phyloP scores from a whole-genome alignment of 2,329 filamentous ascomycete species.

The Alternaria sp. region DNA sequence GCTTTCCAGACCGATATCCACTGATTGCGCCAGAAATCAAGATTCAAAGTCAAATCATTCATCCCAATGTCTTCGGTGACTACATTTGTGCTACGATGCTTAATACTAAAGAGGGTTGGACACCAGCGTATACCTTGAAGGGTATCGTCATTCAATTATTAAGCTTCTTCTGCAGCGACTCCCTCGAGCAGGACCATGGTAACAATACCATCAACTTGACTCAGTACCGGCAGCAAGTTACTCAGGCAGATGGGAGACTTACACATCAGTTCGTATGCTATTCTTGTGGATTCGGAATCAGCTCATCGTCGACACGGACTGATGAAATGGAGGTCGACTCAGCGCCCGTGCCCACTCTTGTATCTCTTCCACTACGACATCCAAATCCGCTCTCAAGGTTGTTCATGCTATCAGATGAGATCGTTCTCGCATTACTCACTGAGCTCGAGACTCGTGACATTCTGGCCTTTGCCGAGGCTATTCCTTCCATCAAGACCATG shows the following conservation, averaged over 20 bases:
- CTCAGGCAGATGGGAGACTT: neutral
- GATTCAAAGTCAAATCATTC: constrained; percentile 55
- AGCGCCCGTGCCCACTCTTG: neutral
- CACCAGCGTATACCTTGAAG: constrained; percentile 62
- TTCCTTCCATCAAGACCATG: constrained; percentile 48
- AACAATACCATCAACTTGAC: constrained; percentile 37
- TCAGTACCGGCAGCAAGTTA: constrained; percentile 7
- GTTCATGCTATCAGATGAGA: constrained; percentile 52
- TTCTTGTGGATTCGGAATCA: neutral
- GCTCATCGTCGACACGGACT: neutral
- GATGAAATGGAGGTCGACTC: neutral
- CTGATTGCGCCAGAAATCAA: constrained; percentile 51
- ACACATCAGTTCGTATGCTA: neutral
- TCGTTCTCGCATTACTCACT: constrained; percentile 47
- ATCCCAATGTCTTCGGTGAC: constrained; percentile 57
- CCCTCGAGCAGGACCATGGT: constrained; percentile 54
- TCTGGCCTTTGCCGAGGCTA: constrained; percentile 50
- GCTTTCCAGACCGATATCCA: constrained; percentile 52
- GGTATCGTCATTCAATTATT: constrained; percentile 62
- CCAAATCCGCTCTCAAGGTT: constrained; percentile 24
- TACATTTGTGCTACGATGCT: constrained; percentile 62
- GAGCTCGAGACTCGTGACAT: constrained; percentile 47
- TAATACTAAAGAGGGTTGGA: constrained; percentile 55
- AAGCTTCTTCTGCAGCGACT: constrained; percentile 62
- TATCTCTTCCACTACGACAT: neutral